Evolutionary conservation across 148 eudicot species (phyloP), one percentile per base, ranked within the genome.

Genomic region (Limonium bicolor): DNA sequence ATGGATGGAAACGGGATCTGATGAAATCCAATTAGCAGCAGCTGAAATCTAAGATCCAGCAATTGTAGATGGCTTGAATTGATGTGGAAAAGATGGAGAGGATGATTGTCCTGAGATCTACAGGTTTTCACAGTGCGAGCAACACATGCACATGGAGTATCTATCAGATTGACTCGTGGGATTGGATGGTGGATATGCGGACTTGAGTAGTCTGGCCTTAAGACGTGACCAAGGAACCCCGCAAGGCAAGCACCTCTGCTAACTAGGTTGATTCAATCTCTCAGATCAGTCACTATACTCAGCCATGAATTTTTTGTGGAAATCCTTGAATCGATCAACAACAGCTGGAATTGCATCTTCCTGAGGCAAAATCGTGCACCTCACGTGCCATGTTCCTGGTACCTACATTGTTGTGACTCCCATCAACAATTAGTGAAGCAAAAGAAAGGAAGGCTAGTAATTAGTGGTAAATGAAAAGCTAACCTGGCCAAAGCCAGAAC

Each of bases 401-500:
- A 83, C 86, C 94, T 87, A 12, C 7, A 12, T 29, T 29, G 33
- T 12, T 29, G 33, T 7, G 12, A 29, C 33, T 7, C 6, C 4
- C 2, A 35, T 10, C 20, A 27, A 0, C 7, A 0, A 12, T 3
- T 17, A 20, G n/a, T 9, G 14, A 21, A n/a, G 8, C 1, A 8
- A 53, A 6, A 50, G 10, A 13, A 39, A 38, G 2, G 5, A 26
- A 12, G 4, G 20, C 19, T 5, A 21, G 7, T n/a, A 29, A 7
- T 8, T 29, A 7, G 33, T 29, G 33, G 33, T 7, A 29, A 29
- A 29, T 7, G 33, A n/a, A 28, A 3, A 48, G 60, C 70, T 53
- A 42, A 84, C 95, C 93, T 90, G 97, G 13, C 93, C 75, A 42
- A 88, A 88, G 20, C 97, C 95, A 40, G 95, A 77, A 24, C 95